Evolutionary conservation across 495 filamentous ascomycete species (phyloP).

Genomic region (Acidiella bohemica): DNA sequence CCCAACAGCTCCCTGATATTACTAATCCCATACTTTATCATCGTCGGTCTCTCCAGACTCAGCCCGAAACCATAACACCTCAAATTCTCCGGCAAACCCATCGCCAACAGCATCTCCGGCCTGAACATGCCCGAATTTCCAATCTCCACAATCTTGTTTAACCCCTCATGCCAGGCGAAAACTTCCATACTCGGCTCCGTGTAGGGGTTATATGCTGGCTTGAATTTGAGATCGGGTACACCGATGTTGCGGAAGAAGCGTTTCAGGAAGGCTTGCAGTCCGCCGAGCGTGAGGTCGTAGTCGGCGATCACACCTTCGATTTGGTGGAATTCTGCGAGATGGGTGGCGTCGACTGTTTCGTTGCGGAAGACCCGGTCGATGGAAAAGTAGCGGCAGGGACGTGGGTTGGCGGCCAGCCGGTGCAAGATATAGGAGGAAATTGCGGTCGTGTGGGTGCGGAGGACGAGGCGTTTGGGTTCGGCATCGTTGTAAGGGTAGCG

Average conservation of each 20-base stretch:
- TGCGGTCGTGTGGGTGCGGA: conserved; percentile 92
- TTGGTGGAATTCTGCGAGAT: conserved; percentile 97
- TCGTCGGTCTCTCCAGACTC: conserved; percentile 84
- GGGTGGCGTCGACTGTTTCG: conserved; percentile 90
- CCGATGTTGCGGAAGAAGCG: conserved; percentile 96
- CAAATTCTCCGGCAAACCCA: conserved; percentile 81
- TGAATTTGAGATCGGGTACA: conserved; percentile 75
- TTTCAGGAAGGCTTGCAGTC: conserved; percentile 91
- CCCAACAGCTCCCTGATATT: conserved; percentile 34
- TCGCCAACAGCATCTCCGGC: conserved; percentile 84
- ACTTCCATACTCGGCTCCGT: conserved; percentile 98
- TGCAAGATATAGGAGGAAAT: conserved; percentile 78
- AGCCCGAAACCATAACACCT: conserved; percentile 83
- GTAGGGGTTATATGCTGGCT: conserved; percentile 96
- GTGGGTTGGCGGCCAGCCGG: conserved; percentile 66
- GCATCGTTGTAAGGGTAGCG: conserved; percentile 82
- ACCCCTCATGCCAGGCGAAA: conserved; percentile 79
- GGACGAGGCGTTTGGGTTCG: conserved; percentile 78
- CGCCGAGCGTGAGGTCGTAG: conserved; percentile 78
- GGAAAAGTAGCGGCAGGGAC: conserved; percentile 84
- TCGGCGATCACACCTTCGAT: conserved; percentile 97
- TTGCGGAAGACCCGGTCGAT: conserved; percentile 96
- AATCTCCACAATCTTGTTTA: conserved; percentile 89
- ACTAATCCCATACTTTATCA: conserved; percentile 63
- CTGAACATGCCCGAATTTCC: conserved; percentile 98